Conservation (phyloP, 768 basidiomycete species). For the Auriculariales sp. region DNA sequence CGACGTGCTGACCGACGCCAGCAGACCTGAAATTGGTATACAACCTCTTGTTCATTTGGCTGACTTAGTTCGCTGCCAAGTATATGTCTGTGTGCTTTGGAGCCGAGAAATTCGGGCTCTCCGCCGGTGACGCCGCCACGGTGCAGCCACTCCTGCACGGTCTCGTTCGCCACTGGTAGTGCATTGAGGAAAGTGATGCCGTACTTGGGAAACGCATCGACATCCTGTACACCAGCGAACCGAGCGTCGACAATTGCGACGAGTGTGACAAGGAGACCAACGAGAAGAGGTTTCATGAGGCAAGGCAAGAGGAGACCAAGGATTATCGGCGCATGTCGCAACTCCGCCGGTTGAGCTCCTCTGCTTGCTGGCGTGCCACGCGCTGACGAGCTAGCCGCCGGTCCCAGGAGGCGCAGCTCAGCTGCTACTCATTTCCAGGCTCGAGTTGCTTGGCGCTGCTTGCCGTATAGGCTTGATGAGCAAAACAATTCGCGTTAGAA, state of each 20-base stretch:
- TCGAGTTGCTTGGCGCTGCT: too few species aligned
- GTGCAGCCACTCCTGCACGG: conserved; percentile 66
- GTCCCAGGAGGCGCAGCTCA: too few species aligned
- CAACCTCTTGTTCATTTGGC: not conserved
- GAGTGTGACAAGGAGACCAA: conserved; percentile 7
- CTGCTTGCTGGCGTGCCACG: too few species aligned
- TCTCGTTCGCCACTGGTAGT: conserved; percentile 57
- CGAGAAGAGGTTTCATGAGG: conserved; percentile 9
- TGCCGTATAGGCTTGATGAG: too few species aligned
- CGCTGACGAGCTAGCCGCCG: too few species aligned
- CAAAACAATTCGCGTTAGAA: too few species aligned
- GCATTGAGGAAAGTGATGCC: conserved; percentile 66
- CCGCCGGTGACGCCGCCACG: conserved; percentile 58
- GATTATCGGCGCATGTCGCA: too few species aligned
- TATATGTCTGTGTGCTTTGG: conserved; percentile 22
- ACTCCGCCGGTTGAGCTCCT: too few species aligned
- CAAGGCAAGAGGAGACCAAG: conserved; percentile 10
- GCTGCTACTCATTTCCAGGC: too few species aligned
- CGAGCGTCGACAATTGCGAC: conserved; percentile 11
- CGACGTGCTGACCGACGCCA: not conserved
- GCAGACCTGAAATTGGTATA: not conserved
- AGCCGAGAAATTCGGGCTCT: conserved; percentile 61
- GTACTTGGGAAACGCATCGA: conserved; percentile 71
- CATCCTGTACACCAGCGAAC: conserved; percentile 54
- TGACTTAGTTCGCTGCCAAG: too few species aligned